Conservation (phyloP, 2,329 filamentous ascomycete species). For the Sporothrix dimorphospora region DNA sequence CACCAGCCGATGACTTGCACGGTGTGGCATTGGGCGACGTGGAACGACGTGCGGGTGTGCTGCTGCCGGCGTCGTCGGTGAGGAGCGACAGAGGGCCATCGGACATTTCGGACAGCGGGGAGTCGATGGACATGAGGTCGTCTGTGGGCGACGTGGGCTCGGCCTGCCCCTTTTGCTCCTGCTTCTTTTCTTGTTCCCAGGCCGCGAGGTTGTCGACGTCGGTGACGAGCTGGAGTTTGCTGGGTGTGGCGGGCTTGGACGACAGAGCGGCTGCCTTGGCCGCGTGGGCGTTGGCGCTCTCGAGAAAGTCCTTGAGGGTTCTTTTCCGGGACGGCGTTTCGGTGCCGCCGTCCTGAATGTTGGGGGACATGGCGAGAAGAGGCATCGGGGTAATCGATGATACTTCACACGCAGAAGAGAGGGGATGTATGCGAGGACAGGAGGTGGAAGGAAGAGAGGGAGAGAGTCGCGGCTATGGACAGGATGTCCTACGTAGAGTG, state of each 20-base stretch:
- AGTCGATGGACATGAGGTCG: conserved; percentile 21
- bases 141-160: conserved; percentile 30
- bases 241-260: conserved; percentile 17
- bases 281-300: conserved; percentile 27
- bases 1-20: conserved; percentile 34
- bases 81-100: conserved; percentile 42
- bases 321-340: conserved; percentile 50
- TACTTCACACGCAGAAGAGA: not conserved
- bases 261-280: conserved; percentile 2
- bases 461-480: not conserved
- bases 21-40: conserved; percentile 43
- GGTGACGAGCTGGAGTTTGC: conserved; percentile 32
- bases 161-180: not conserved
- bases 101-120: conserved; percentile 28
- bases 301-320: conserved; percentile 51
- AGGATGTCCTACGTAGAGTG: not conserved
- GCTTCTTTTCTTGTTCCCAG: conserved; percentile 16
- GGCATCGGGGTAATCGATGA: conserved; percentile 46
- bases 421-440: not conserved
- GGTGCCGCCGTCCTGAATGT: conserved; percentile 48
- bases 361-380: conserved; percentile 52
- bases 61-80: conserved; percentile 50
- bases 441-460: not conserved
- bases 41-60: conserved; percentile 45
- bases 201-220: conserved; percentile 33